Percentiles rank a stretch among this genome's conserved stretches.
Conservation (phyloP, 352 stramenopile genomes). For the Phytophthora pini region DNA sequence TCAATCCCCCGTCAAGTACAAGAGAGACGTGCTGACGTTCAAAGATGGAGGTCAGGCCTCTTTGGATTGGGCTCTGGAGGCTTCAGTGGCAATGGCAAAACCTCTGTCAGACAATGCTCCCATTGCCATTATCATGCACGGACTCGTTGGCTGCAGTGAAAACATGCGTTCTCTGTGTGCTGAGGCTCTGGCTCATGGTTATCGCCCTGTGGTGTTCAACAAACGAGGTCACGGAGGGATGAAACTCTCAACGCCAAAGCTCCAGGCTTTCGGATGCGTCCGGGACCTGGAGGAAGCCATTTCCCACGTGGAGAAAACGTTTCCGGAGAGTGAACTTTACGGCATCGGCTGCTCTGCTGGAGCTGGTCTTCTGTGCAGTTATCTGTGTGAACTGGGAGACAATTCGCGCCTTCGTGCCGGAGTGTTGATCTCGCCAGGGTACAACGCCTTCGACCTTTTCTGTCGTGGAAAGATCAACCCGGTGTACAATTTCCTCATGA, state of each 20-base stretch:
- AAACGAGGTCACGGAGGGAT: constrained; percentile 82
- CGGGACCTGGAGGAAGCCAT: constrained; percentile 67
- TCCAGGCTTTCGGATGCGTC: constrained; percentile 78
- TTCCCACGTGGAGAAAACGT: constrained; percentile 50
- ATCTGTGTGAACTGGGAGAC: constrained; percentile 68
- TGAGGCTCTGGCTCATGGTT: constrained; percentile 63
- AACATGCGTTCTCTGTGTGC: constrained; percentile 72
- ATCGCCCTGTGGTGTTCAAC: constrained; percentile 86
- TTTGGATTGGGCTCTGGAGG: constrained; percentile 71
- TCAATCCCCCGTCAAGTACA: constrained; percentile 60
- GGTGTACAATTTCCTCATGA: constrained; percentile 85
- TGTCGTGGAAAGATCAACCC: constrained; percentile 66
- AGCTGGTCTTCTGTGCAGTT: constrained; percentile 73
- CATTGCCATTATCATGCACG: constrained; percentile 73
- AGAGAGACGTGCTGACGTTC: constrained; percentile 62
- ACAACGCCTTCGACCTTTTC: constrained; percentile 82
- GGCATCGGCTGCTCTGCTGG: constrained; percentile 81
- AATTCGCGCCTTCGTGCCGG: constrained; percentile 58
- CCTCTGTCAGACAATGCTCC: constrained; percentile 39
- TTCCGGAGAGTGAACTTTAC: constrained; percentile 57
- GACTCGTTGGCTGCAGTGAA: constrained; percentile 69
- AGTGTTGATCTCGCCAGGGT: constrained; percentile 79
- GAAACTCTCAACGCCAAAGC: constrained; percentile 62
- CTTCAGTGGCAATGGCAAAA: constrained; percentile 25
- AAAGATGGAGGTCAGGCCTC: constrained; percentile 70